phyloP scores from a whole-genome alignment of 31 red algal species.

The Asparagopsis taxiformis region DNA sequence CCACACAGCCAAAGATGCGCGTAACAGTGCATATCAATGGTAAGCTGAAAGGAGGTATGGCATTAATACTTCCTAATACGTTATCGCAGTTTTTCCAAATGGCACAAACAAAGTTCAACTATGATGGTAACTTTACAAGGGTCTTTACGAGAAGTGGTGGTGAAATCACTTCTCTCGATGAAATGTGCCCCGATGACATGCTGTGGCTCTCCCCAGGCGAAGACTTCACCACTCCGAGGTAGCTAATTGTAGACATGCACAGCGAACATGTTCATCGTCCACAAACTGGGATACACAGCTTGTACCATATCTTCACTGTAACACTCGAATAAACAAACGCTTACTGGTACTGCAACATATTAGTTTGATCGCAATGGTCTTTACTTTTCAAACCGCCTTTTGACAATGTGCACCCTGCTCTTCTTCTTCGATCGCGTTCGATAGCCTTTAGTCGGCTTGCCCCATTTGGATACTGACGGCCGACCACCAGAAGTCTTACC shows the following conservation, averaged over 20 bases:
- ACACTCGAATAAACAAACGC: too few relatives aligned
- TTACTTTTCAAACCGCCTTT: slow-evolving; percentile 45
- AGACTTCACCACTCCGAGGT: slow-evolving; percentile 70
- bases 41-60: slow-evolving; percentile 20
- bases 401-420: slow-evolving; percentile 47
- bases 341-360: neutral
- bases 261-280: too few relatives aligned
- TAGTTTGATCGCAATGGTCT: neutral
- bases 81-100: slow-evolving; percentile 22
- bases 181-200: slow-evolving; percentile 71
- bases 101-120: slow-evolving; percentile 18
- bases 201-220: slow-evolving; percentile 75
- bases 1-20: slow-evolving; percentile 17
- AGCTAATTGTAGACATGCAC: neutral
- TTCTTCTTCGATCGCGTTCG: slow-evolving; percentile 78
- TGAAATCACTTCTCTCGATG: slow-evolving; percentile 61
- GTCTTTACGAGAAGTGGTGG: slow-evolving; percentile 72
- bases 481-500: slow-evolving; percentile 15
- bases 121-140: slow-evolving; percentile 1
- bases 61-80: slow-evolving; percentile 43
- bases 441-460: slow-evolving; percentile 87
- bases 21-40: slow-evolving; percentile 72
- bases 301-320: too few relatives aligned
- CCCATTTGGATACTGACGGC: slow-evolving; percentile 85
- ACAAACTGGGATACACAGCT: too few relatives aligned